Evolutionary conservation across 2,329 filamentous ascomycete genomes (phyloP).

Genomic region (Fusarium sp.): DNA sequence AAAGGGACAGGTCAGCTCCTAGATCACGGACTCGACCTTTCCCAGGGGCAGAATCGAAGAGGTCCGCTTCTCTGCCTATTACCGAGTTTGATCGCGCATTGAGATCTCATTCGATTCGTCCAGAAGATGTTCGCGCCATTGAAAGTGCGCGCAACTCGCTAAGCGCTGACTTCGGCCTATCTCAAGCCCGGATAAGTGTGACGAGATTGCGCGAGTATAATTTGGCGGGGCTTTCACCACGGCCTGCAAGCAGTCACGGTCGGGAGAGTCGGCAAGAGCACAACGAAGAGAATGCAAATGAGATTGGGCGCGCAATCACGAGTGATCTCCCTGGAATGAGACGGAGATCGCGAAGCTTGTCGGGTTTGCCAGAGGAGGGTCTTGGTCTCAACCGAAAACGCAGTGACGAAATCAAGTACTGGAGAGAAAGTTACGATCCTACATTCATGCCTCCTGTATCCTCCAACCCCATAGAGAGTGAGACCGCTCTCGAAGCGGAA

Average conservation of each 20-base stretch:
- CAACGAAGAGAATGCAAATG: slow-evolving; percentile 61
- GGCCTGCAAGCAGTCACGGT: slow-evolving; percentile 72
- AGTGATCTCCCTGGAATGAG: slow-evolving; percentile 64
- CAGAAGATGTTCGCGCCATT: slow-evolving; percentile 66
- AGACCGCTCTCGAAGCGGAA: slow-evolving; percentile 50
- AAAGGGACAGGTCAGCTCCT: slow-evolving; percentile 43
- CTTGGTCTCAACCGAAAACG: slow-evolving; percentile 61
- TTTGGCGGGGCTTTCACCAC: slow-evolving; percentile 69
- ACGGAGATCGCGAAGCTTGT: slow-evolving; percentile 71
- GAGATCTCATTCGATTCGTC: slow-evolving; percentile 71
- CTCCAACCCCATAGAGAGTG: slow-evolving; percentile 58
- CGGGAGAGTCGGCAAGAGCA: slow-evolving; percentile 59
- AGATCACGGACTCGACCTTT: slow-evolving; percentile 58
- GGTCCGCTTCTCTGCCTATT: slow-evolving; percentile 70
- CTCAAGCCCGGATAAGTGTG: slow-evolving; percentile 51
- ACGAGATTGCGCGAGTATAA: slow-evolving; percentile 55
- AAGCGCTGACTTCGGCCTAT: slow-evolving; percentile 59
- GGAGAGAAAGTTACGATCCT: slow-evolving; percentile 71
- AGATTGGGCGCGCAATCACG: slow-evolving; percentile 74
- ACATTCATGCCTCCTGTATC: slow-evolving; percentile 66
- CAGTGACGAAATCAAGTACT: slow-evolving; percentile 74
- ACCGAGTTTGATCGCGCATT: slow-evolving; percentile 72
- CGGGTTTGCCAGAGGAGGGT: slow-evolving; percentile 61
- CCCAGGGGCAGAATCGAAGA: slow-evolving; percentile 60
- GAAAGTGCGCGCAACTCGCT: slow-evolving; percentile 68